phyloP scores from a whole-genome alignment of 352 stramenopile species.

The Phytopythium mirpurense region DNA sequence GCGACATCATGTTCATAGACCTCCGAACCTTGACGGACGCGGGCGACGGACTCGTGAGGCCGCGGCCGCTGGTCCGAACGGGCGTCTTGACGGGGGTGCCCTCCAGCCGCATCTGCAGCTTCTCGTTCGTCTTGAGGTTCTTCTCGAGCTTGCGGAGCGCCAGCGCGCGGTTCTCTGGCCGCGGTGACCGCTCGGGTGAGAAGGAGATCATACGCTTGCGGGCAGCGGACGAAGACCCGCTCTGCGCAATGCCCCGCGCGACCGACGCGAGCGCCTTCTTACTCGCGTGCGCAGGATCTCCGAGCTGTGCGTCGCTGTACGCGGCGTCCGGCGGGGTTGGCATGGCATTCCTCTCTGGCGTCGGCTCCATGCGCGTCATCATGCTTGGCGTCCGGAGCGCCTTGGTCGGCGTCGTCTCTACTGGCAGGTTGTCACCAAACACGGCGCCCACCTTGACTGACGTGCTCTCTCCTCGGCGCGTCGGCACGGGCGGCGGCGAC shows the following conservation, averaged over 20 bases:
- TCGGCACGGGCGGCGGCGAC: neutral
- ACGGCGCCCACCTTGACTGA: conserved; percentile 2
- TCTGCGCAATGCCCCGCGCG: conserved; percentile 56
- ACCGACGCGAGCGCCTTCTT: conserved; percentile 24
- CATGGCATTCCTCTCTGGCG: conserved; percentile 36
- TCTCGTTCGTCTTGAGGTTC: conserved; percentile 68
- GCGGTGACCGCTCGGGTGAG: conserved; percentile 56
- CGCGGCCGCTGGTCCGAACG: conserved; percentile 7
- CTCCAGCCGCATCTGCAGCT: conserved; percentile 57
- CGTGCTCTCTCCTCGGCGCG: conserved; percentile 11
- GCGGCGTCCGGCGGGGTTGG: conserved; percentile 19
- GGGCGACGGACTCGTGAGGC: conserved; percentile 4
- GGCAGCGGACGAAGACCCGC: conserved; percentile 55
- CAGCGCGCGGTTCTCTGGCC: conserved; percentile 41
- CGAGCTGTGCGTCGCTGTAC: conserved; percentile 11
- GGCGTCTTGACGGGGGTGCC: conserved; percentile 34
- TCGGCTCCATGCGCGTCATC: conserved; percentile 32
- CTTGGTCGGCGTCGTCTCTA: conserved; percentile 10
- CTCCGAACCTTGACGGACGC: neutral
- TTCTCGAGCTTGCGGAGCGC: conserved; percentile 57
- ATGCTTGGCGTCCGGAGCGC: conserved; percentile 10
- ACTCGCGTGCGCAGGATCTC: conserved; percentile 10
- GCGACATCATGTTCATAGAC: conserved; percentile 3
- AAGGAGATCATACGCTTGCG: conserved; percentile 83
- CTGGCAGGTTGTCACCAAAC: conserved; percentile 5